Evolutionary conservation across 2,329 filamentous ascomycete species (phyloP), one percentile per base, ranked within the genome.

Genomic region (Rugonectria rugulosa): DNA sequence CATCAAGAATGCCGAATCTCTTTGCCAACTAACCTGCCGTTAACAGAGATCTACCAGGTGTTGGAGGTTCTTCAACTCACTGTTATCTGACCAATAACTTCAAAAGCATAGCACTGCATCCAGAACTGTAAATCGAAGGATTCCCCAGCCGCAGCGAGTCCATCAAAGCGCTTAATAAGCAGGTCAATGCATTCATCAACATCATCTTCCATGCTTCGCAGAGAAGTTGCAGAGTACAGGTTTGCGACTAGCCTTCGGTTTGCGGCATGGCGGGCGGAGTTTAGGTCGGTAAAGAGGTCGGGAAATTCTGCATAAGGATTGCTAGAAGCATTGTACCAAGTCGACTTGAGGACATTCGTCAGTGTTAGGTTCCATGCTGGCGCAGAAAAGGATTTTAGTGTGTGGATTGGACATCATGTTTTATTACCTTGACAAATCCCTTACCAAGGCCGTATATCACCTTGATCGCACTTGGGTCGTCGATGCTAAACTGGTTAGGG

Each of bases 51-150:
- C n/a, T n/a, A n/a, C n/a, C n/a, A n/a, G n/a, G n/a, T n/a, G n/a
- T n/a, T n/a, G n/a, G n/a, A n/a, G n/a, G n/a, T n/a, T n/a, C n/a
- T 23, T 20, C 12, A 6, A 50, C 53, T 20, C 7, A 50, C 53
- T 10, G 45, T 56, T 5, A 56, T 56, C 27, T 56, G 38, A 4
- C 45, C 40, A n/a, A 56, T 50, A 3, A 56, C 53, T 12, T 56
- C 53, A 17, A 56, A 45, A 11, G 53, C 53, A 34, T 50, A 56
- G 23, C 40, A 45, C 45, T 56, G 53, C 53, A 56, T 56, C 53
- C 53, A 56, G 12, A 50, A 50, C 12, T 50, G 40, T 5, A 56
- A 14, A 12, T 56, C 45, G 6, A 56, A 26, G 5, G 20, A 1
- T 6, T 12, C 11, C 3, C 21, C 27, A 2, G 17, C 4, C 5